Evolutionary conservation across 1,139 yeast genomes (phyloP), one percentile per base, ranked within the genome.

Genomic region (Kurtzmaniella quercitrusa): DNA sequence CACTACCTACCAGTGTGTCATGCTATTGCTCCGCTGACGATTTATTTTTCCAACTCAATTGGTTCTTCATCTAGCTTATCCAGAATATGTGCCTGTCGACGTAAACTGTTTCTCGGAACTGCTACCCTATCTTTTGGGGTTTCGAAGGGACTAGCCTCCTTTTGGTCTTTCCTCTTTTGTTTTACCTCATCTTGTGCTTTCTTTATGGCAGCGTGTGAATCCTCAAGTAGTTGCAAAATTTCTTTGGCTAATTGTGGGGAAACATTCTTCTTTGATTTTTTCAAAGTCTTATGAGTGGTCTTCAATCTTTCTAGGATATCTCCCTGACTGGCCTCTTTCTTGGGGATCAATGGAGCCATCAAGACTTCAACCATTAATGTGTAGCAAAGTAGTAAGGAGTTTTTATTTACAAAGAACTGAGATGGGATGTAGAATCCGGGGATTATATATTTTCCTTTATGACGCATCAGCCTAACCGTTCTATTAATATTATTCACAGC

Each of bases 51-150:
- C 10, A 40, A 31, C 19, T 43, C 45, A 37, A 43, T 43, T 31
- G 43, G 42, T 21, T 43, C 45, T 37, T 43, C 45, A 29, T 37
- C 40, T 9, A 43, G 21, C 18, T 18, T 34, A 33, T 43, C 45
- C 40, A 39, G 43, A 9, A 29, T 18, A 38, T 43, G 42, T 11
- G 11, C 11, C 25, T 41, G 45, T 21, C 14, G 18, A 14, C 40
- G 40, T 12, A 16, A 23, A 5, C 25, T 10, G 16, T 43, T 43
- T 10, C 12, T 8, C 12, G 40, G 27, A 4, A 11, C 2, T 2
- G 45, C 10, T 2, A 25, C 21, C 16, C 23, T 19, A 14, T 39
- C 34, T 12, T 19, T 31, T 2, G 45, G 45, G 9, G 45, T 43
- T 19, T 41, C 33, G 14, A 14, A 17, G 3, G 29, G 25, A 17